Base-by-base conservation (phyloP, 495 filamentous ascomycete genomes). In the Penicillium riverlandense region DNA sequence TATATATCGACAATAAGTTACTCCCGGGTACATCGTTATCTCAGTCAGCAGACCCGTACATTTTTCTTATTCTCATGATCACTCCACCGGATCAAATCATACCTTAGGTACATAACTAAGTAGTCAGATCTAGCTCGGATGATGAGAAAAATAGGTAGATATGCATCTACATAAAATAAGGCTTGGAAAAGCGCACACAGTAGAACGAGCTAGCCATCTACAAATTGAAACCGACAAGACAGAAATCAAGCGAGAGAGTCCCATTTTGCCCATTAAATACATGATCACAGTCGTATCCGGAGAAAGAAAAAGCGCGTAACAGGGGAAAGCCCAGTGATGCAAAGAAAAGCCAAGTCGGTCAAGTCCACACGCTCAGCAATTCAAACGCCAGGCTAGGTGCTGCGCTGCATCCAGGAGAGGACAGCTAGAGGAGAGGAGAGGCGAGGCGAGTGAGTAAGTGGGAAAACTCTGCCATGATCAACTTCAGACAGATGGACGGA, bases 181-280 rank as follows among this genome's bases (percentile, higher is more conserved):
- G 6, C 1, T 6, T 2, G 10, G 32, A 34, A 2, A 7, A 34
- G 31, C 31, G n/a, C n/a, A 12, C 2, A 3, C 9, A 8, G 32
- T 11, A 34, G 32, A 11, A 34, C 32, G 2, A 11, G 2, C 32
- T 11, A 34, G 22, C 22, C 22, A 22, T 22, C 22, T 3, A 22
- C 22, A 22, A 22, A 4, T 22, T 22, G 3, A 47, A 12, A 27
- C 22, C 29, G 29, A 29, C 34, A 29, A 37, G 9, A 22, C 22
- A 6, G 2, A 22, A 6, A 4, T 22, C 22, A 22, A 22, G 22
- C 22, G 50, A 45, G 45, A 61, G 46, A 57, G 53, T 61, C 53
- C 51, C 51, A 55, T 61, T 63, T 62, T 59, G 47, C 53, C 62
- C 57, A 61, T 57, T 61, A 67, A 50, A 45, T 63, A 60, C 57